A percentile compares a stretch with the other conserved stretches of the same genome.
Conservation (phyloP, 306 rosid species). For the Rubus parviflorus region DNA sequence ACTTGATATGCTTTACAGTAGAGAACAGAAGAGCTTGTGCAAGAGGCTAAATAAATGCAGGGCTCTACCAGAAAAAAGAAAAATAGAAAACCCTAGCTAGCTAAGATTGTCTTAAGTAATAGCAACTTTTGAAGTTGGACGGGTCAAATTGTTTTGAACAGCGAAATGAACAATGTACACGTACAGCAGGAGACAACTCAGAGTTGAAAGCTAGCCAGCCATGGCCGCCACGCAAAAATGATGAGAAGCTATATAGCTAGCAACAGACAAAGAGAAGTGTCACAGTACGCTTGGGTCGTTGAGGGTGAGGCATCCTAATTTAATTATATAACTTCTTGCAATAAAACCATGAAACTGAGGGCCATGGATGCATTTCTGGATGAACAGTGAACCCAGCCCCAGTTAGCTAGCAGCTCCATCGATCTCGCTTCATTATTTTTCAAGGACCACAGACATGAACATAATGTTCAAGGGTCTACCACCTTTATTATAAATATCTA, state of each 20-base stretch:
- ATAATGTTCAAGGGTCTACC: slow-evolving; percentile 5
- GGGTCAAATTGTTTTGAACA: no score
- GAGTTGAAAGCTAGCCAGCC: slow-evolving; percentile 3
- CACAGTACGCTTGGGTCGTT: slow-evolving; percentile 6
- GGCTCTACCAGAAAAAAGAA: no score
- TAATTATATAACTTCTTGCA: neutral
- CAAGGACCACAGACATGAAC: slow-evolving; percentile 18
- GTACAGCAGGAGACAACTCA: slow-evolving; percentile 33
- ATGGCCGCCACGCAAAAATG: slow-evolving; percentile 34
- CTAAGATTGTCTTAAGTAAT: no score
- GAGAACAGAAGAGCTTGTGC: no score
- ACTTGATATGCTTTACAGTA: no score
- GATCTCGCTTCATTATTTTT: neutral
- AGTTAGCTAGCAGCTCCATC: neutral
- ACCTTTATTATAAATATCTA: neutral
- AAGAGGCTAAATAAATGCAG: no score
- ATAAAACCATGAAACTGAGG: slow-evolving; percentile 21
- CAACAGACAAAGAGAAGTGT: slow-evolving; percentile 29
- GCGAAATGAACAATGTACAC: neutral
- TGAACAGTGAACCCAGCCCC: slow-evolving; percentile 1
- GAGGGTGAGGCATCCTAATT: neutral
- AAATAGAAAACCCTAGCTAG: no score
- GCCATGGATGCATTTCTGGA: neutral
- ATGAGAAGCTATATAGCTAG: neutral
- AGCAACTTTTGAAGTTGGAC: no score